These are phyloP conservation scores for Verticillium klebahnii DNA, from an alignment of 2,329 filamentous ascomycete species.

Conservation along the genomic window DNA sequence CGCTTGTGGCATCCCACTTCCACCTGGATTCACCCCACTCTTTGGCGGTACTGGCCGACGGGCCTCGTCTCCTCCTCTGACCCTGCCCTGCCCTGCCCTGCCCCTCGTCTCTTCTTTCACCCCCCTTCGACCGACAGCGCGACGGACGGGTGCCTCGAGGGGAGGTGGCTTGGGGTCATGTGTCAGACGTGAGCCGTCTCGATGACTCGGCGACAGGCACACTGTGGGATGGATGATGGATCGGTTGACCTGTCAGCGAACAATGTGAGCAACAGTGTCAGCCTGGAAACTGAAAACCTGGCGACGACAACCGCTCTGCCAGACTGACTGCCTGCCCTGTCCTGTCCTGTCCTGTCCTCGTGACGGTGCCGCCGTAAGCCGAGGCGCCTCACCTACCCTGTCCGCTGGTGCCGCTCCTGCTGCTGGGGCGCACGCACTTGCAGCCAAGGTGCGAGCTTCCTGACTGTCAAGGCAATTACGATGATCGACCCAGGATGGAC, in stretches of 20 bases:
- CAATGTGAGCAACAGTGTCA: not conserved
- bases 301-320: not conserved
- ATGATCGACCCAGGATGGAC: not conserved
- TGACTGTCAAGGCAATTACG: not conserved
- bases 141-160: not conserved
- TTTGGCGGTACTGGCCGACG: not conserved
- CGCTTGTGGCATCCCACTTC: not conserved
- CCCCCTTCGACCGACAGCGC: not conserved
- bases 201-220: not conserved
- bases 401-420: too few relatives aligned
- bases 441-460: not conserved
- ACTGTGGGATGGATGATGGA: not conserved
- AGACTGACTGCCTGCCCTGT: too few relatives aligned
- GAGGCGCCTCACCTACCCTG: not conserved
- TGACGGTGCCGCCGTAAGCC: not conserved
- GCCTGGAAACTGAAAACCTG: not conserved
- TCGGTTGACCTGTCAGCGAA: not conserved
- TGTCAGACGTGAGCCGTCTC: not conserved
- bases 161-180: not conserved
- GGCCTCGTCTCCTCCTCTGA: not conserved
- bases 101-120: not conserved
- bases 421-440: too few relatives aligned
- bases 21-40: not conserved
- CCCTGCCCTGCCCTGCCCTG: not conserved
- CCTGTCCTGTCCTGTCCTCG: not conserved